phyloP scores from a whole-genome alignment of 2,329 filamentous ascomycete species.

The Metarhizium brunneum region DNA sequence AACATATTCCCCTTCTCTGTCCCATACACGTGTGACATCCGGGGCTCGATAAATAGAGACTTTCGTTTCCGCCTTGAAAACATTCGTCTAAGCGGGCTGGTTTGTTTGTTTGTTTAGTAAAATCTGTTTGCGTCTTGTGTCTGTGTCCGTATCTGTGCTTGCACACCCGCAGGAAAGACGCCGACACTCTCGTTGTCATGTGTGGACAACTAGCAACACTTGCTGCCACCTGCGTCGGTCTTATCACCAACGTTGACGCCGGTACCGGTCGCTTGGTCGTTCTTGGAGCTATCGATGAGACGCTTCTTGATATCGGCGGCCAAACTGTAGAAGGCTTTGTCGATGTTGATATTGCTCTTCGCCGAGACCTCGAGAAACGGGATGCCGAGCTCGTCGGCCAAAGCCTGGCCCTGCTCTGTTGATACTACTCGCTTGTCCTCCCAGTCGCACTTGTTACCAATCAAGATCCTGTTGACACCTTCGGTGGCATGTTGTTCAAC shows the following conservation, averaged over 20 bases:
- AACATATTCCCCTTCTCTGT: neutral
- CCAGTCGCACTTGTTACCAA: slow-evolving; percentile 99
- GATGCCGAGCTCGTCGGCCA: slow-evolving; percentile 92
- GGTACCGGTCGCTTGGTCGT: slow-evolving; percentile 49
- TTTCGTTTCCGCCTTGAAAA: neutral
- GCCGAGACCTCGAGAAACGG: slow-evolving; percentile 98
- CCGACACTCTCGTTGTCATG: slow-evolving; percentile 6
- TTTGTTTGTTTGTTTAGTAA: neutral
- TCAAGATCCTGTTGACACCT: slow-evolving; percentile 98
- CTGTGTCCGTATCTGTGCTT: neutral
- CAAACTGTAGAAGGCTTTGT: slow-evolving; percentile 94
- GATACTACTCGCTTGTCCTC: slow-evolving; percentile 96
- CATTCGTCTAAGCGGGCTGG: neutral
- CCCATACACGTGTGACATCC: neutral
- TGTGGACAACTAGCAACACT: slow-evolving; percentile 59
- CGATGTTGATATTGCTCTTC: slow-evolving; percentile 99
- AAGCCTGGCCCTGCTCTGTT: slow-evolving; percentile 83
- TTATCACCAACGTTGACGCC: slow-evolving; percentile 63
- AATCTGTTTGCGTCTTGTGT: neutral
- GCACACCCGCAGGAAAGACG: neutral
- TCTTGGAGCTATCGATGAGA: slow-evolving; percentile 84
- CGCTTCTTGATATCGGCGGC: slow-evolving; percentile 97
- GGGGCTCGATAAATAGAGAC: neutral
- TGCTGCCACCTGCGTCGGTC: slow-evolving; percentile 48
- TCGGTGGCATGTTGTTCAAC: slow-evolving; percentile 97